These are phyloP conservation scores for Phytophthora lateralis DNA, from an alignment of 352 stramenopile species.

Conservation along the genomic window DNA sequence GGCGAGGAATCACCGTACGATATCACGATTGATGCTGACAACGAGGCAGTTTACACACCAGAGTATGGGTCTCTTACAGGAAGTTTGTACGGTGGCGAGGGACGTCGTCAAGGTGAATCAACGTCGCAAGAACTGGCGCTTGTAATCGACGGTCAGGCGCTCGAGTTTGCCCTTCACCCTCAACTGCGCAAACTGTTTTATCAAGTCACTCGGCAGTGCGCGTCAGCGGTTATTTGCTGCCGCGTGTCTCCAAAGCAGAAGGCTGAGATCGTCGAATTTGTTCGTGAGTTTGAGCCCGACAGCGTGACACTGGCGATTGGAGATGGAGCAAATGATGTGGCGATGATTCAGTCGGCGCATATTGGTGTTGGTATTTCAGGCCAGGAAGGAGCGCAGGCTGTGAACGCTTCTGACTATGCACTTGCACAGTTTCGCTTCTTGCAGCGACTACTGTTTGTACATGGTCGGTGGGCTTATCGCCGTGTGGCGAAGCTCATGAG, in stretches of 20 bases:
- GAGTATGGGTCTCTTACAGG: conserved; percentile 35
- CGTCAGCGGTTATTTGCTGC: conserved; percentile 85
- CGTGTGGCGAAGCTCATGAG: conserved; percentile 92
- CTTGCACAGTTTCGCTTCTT: conserved; percentile 95
- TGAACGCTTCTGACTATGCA: conserved; percentile 94
- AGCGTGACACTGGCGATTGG: conserved; percentile 92
- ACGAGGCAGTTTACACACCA: conserved; percentile 18
- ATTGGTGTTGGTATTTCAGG: conserved; percentile 93
- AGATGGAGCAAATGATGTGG: conserved; percentile 97
- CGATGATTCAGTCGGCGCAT: conserved; percentile 94
- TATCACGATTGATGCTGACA: conserved; percentile 21
- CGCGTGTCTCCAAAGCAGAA: conserved; percentile 91
- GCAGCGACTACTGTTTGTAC: conserved; percentile 90
- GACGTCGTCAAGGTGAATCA: conserved; percentile 3
- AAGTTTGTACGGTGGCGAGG: conserved; percentile 13
- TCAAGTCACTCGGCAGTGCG: conserved; percentile 68
- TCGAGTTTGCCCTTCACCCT: conserved; percentile 73
- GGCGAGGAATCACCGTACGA: conserved; percentile 30
- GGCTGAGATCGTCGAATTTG: conserved; percentile 77
- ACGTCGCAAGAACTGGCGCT: conserved; percentile 55
- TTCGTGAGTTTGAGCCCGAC: conserved; percentile 69
- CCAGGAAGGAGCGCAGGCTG: conserved; percentile 92
- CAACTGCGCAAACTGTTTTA: conserved; percentile 66
- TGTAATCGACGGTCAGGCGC: conserved; percentile 93
- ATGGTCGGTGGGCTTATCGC: conserved; percentile 93